Percentiles rank a stretch among this genome's conserved stretches.
Conservation (phyloP, 2,329 filamentous ascomycete genomes). For the Cladosporium sp. region DNA sequence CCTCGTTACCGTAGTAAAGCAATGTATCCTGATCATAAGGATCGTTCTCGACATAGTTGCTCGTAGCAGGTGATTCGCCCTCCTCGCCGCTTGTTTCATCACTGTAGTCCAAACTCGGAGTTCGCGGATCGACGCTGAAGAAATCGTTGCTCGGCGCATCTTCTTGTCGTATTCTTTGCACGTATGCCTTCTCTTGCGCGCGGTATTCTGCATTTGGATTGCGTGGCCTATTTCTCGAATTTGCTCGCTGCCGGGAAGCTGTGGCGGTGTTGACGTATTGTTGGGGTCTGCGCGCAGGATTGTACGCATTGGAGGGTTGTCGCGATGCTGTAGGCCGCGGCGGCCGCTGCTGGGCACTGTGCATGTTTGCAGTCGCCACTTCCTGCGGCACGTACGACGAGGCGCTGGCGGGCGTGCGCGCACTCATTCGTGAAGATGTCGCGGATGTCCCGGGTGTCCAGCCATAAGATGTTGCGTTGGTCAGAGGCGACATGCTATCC, state of each 20-base stretch:
- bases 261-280: conserved; percentile 49
- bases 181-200: conserved; percentile 91
- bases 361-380: conserved; percentile 30
- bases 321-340: conserved; percentile 47
- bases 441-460: conserved; percentile 14
- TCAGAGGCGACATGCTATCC: conserved; percentile 22
- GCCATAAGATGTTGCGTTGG: conserved; percentile 4
- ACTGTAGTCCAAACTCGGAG: conserved; percentile 66
- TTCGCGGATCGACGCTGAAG: conserved; percentile 67
- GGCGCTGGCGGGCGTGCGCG: background rate
- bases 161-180: conserved; percentile 86
- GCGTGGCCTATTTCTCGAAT: conserved; percentile 57
- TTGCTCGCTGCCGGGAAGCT: conserved; percentile 55
- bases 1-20: conserved; percentile 88
- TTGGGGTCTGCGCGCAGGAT: conserved; percentile 50
- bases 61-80: conserved; percentile 85
- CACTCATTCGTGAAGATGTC: conserved; percentile 18
- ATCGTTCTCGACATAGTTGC: conserved; percentile 78
- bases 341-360: conserved; percentile 29
- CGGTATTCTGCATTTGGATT: conserved; percentile 74
- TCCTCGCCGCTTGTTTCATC: conserved; percentile 84
- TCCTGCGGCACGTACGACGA: conserved; percentile 16
- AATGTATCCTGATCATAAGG: conserved; percentile 88
- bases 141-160: conserved; percentile 65
- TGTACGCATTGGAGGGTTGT: conserved; percentile 54